Base-by-base conservation (phyloP, 805 yeast genomes). In the Ogataea pini region DNA sequence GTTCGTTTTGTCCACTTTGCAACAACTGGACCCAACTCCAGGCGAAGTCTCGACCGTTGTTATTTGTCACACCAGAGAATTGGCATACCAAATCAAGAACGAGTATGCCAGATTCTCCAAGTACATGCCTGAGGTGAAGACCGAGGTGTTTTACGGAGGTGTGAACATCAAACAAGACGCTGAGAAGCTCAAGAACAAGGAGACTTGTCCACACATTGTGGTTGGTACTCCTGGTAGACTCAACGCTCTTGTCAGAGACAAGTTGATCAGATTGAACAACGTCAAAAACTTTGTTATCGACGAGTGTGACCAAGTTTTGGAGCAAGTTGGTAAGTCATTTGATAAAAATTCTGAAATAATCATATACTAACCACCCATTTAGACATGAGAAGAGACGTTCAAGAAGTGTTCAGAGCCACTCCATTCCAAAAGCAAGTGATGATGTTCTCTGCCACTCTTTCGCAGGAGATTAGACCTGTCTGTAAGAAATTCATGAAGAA, bases 191-290 rank as follows among this genome's bases (percentile, higher is more conserved):
- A 86, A 88, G 77, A 85, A 86, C 77, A 88, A 89, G 73, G 97
- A 91, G 55, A 86, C 95, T 36, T 83, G 94, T 64, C 99, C 99
- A 50, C 97, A 94, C 71, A 88, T 92, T 63, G 87, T 94, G 54
- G 99, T 92, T 55, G 97, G 96, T 51, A 92, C 99, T 24, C 99
- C 99, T 54, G 99, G 99, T 72, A 89, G 99, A 77, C 79, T 94
- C 70, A 88, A 85, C 64, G 97, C 96, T 49, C 78, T 94, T 48
- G 95, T 92, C 20, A 85, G 94, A 68, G 98, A 94, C 64, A 91
- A 91, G 76, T 78, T 83, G 50, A 79, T 94, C 56, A 85, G 96
- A 61, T 79, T 94, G 60, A 83, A 84, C 73, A 87, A 88, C 68
- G 87, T 92, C 64, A 92, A 92, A 80, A 86, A 90, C 56, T 94